Evolutionary conservation across 176 grass and related monocot genomes (phyloP), one percentile per base, ranked within the genome.

Genomic region (Rhynchospora breviuscula): DNA sequence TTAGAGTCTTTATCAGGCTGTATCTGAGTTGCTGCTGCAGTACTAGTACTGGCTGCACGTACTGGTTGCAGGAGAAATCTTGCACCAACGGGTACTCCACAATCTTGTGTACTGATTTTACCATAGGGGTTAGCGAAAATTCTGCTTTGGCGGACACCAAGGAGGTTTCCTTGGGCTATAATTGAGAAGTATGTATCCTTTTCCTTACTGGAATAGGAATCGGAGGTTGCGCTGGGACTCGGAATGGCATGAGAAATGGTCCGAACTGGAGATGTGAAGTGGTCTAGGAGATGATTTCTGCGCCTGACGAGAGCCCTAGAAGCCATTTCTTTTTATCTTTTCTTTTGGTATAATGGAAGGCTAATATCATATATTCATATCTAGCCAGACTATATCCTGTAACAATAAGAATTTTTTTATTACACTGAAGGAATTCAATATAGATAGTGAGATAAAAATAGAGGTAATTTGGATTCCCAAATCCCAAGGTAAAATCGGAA

Each of bases 221-320:
- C 29, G 45, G 58, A 59, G 69, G 31, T 40, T 90, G 66, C 86
- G 85, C 33, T 88, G 48, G 89, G 84, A 45, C 58, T 75, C 86
- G 86, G 82, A 12, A 85, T 66, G 54, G 67, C 90, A 81, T 90
- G 90, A 21, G 89, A 74, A 77, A 64, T 75, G 47, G 84, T 65
- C 15, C 87, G 82, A 48, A 56, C n/a, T 82, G 87, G 72, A 8
- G 26, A 40, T 67, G 58, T 85, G 53, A 77, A 53, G 78, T 87
- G 87, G 67, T 77, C 87, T 52, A 94, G 45, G 74, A 91, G 29
- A 45, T 86, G 62, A 45, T 90, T 93, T 79, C 88, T 88, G 71
- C 89, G 86, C 79, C 92, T 93, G 69, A 91, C 15, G 17, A 98
- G 89, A 63, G 90, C 87, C 75, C 87, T 91, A 1, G 86, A 98